Conservation (phyloP, 495 filamentous ascomycete genomes). For the Glonium stellatum region DNA sequence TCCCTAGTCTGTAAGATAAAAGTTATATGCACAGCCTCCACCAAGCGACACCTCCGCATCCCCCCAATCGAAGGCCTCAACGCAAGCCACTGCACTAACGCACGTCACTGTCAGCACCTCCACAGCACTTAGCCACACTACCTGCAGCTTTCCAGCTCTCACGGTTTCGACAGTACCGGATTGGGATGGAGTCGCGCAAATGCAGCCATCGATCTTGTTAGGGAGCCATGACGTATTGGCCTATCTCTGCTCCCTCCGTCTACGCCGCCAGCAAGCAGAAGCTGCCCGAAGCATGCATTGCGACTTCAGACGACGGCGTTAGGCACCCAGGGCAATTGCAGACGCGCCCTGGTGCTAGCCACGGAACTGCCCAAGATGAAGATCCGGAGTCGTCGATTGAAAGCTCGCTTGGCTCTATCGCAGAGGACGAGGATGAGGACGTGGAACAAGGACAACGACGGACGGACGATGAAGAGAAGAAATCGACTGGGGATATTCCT, state of each 20-base stretch:
- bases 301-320: conserved; percentile 19
- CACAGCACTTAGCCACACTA: conserved; percentile 13
- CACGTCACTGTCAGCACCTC: not conserved
- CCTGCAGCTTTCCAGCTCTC: conserved; percentile 21
- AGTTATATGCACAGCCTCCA: not conserved
- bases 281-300: not conserved
- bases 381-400: not conserved
- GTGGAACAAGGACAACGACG: not conserved
- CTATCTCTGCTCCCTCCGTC: conserved; percentile 26
- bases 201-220: conserved; percentile 22
- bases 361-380: not conserved
- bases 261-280: conserved; percentile 32
- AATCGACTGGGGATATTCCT: not conserved
- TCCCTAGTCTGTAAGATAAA: not conserved
- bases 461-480: not conserved
- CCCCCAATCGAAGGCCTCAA: not conserved
- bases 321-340: not conserved
- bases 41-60: not conserved
- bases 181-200: conserved; percentile 22
- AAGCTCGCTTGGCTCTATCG: not conserved
- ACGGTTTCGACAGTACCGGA: not conserved
- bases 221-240: conserved; percentile 31
- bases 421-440: not conserved
- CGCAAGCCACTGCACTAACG: not conserved
- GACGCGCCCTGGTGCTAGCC: not conserved